Base-by-base conservation (phyloP, 495 filamentous ascomycete genomes). In the Penicillium bialowiezense region DNA sequence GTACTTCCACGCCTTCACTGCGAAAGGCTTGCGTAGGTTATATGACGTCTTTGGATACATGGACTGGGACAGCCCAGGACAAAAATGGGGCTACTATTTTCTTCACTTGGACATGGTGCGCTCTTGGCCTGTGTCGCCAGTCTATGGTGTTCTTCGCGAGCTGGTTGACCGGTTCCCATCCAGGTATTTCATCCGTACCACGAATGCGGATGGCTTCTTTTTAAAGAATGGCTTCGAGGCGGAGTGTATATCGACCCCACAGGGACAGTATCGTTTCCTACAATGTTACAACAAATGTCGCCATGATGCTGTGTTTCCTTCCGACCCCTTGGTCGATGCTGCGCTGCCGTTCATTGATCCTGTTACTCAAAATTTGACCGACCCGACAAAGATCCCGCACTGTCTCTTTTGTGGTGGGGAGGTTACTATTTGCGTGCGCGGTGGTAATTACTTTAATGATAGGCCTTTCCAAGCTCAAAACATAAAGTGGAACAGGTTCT, bases 61-160 rank as follows among this genome's bases (percentile, higher is more conserved):
- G 1, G 52, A 28, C n/a, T 64, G 61, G 61, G 39, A 49, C 23
- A 52, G 47, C 14, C 47, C 37, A 7, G 12, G 7, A 8, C 55
- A 59, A 18, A 61, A 61, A 59, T 64, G 61, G 61, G 61, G 61
- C 3, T 64, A 59, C 48, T 64, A 50, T 19, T 57, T 64, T 38
- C 24, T 44, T 9, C 61, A 64, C 19, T 34, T 64, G 1, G 41
- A 59, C 33, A 52, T 59, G 48, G 61, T 61, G 1, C 50, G 53
- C 7, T 46, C 15, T 3, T 60, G 60, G 60, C 56, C 56, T 1
- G n/a, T n/a, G 4, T 58, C 56, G n/a, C n/a, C n/a, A n/a, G 6
- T 58, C 0, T 64, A 64, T 23, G 34, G 19, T 2, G 15, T 37
- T 0, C 35, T 64, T 3, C 48, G 19, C 19, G 33, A 18, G 10